Conservation (phyloP, 208 protist species). For the Trypanosoma cruzi region DNA sequence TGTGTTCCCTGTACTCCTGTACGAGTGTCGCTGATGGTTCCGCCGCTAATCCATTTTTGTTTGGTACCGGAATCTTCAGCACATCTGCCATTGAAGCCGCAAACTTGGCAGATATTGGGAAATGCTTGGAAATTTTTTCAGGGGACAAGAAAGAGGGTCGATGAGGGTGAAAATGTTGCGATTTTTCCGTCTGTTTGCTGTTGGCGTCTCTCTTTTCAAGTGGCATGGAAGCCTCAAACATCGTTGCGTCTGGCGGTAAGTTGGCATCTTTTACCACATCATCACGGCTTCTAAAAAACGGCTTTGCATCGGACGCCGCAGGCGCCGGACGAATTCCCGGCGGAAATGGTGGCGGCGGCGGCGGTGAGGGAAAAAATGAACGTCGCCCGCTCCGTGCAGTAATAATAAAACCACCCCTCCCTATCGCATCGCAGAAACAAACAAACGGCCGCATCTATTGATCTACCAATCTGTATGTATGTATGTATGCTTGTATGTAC, state of each 20-base stretch:
- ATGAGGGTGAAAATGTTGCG: background rate
- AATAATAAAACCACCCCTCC: too few species aligned
- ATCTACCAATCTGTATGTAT: too few species aligned
- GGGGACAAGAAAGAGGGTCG: constrained; percentile 12
- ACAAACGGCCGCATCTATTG: too few species aligned
- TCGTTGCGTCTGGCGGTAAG: background rate
- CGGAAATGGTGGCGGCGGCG: constrained; percentile 41
- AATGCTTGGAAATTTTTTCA: constrained; percentile 4
- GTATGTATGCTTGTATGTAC: too few species aligned
- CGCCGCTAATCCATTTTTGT: constrained; percentile 9
- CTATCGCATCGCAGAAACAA: too few species aligned
- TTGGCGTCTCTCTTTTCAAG: constrained; percentile 4
- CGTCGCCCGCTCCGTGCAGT: constrained; percentile 20
- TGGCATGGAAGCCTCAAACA: background rate
- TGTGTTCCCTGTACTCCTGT: constrained; percentile 77
- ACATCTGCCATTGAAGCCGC: constrained; percentile 18
- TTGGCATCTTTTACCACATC: background rate
- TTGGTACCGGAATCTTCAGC: background rate
- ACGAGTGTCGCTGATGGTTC: constrained; percentile 2
- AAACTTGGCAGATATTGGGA: constrained; percentile 8
- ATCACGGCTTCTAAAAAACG: constrained; percentile 42
- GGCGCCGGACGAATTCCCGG: constrained; percentile 41
- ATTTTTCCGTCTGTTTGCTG: too few species aligned
- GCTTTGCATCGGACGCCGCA: constrained; percentile 53
- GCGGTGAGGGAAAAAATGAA: constrained; percentile 28